A percentile compares a stretch with the other conserved stretches of the same genome.
Evolutionary conservation across 2,329 filamentous ascomycete genomes (phyloP).

Genomic region (Cladophialophora bantiana): DNA sequence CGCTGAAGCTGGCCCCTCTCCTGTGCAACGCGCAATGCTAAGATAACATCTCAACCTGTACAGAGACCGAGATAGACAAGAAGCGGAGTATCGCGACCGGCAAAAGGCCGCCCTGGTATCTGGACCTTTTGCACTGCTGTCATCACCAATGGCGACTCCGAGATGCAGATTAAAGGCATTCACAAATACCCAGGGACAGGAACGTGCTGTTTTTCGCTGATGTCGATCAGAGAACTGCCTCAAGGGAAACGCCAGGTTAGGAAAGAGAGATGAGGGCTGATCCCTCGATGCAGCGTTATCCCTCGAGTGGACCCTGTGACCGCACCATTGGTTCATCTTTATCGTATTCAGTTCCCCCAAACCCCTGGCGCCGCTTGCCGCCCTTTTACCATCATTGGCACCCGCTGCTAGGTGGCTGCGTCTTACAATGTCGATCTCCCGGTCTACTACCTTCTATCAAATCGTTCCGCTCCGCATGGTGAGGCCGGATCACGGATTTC

Average conservation of each 20-base stretch:
- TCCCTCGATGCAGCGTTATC: not conserved
- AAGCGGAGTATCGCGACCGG: constrained; percentile 25
- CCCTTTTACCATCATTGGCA: not conserved
- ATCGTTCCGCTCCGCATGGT: not conserved
- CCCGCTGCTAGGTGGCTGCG: not conserved
- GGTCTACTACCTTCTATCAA: constrained; percentile 1
- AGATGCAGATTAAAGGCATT: not conserved
- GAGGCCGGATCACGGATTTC: not conserved
- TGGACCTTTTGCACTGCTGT: not conserved
- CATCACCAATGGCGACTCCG: not conserved
- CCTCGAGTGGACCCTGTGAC: not conserved
- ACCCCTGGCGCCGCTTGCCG: not conserved
- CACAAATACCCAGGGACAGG: not conserved
- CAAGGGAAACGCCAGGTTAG: constrained; percentile 16
- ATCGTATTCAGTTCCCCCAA: constrained; percentile 1
- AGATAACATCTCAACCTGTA: constrained; percentile 10
- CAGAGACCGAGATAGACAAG: constrained; percentile 19
- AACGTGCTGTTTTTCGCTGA: not conserved
- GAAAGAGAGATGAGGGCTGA: constrained; percentile 26
- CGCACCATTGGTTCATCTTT: not conserved
- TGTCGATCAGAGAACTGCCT: constrained; percentile 17
- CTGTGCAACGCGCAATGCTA: not conserved
- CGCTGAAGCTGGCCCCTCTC: not conserved
- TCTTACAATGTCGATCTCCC: constrained; percentile 9
- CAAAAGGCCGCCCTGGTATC: constrained; percentile 9